Evolutionary conservation across 1,284 basidiomycete species (phyloP).

Genomic region (Retiboletus flavoniger): DNA sequence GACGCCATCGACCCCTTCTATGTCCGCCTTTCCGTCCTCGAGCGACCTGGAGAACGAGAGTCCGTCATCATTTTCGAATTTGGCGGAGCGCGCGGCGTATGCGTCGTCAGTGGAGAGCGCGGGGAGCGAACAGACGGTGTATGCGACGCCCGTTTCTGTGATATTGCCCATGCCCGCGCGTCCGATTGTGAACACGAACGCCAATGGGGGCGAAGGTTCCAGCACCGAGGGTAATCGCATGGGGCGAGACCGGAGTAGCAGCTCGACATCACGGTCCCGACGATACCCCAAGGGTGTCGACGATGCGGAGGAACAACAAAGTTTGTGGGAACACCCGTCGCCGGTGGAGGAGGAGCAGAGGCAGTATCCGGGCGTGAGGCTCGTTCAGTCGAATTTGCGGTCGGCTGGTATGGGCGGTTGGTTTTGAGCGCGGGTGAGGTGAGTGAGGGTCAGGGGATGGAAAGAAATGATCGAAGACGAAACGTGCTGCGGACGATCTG

Average conservation of each 20-base stretch:
- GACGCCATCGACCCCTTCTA: conserved; percentile 32
- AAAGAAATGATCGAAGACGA: neutral
- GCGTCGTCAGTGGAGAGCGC: conserved; percentile 11
- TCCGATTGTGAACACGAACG: neutral
- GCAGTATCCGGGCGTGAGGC: conserved; percentile 18
- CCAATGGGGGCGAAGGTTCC: neutral
- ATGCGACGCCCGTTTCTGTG: conserved; percentile 19
- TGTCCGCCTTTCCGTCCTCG: conserved; percentile 27
- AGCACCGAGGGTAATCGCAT: neutral
- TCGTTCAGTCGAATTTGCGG: conserved; percentile 19
- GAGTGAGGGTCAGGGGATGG: neutral
- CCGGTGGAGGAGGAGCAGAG: conserved; percentile 24
- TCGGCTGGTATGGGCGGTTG: conserved; percentile 6
- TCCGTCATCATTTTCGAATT: neutral
- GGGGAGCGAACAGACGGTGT: conserved; percentile 21
- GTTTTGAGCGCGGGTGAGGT: conserved; percentile 16
- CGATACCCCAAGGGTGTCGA: conserved; percentile 30
- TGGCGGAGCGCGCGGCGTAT: neutral
- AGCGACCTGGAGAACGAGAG: conserved; percentile 12
- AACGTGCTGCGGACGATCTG: neutral
- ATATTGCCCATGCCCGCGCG: conserved; percentile 1
- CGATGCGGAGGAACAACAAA: conserved; percentile 29
- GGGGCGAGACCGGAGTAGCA: conserved; percentile 22
- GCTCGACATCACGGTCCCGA: conserved; percentile 28
- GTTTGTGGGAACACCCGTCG: conserved; percentile 26